These are phyloP conservation scores for Wickerhamiella alocasiicola DNA, from an alignment of 805 yeast species.

Conservation along the genomic window DNA sequence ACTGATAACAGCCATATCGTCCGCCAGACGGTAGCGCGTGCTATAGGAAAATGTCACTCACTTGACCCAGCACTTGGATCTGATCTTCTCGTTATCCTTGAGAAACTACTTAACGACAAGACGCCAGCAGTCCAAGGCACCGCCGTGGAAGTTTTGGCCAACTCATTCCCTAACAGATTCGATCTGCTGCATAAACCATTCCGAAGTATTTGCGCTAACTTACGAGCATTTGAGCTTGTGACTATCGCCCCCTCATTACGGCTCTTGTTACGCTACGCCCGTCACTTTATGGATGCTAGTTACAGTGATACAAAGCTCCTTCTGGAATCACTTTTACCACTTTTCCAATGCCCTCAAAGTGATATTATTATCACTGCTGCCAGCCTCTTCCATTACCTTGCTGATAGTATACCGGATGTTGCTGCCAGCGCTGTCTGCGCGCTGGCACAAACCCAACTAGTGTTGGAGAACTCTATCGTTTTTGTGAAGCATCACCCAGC, in stretches of 20 bases:
- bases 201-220: conserved; percentile 41
- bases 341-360: conserved; percentile 42
- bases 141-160: conserved; percentile 45
- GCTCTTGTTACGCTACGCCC: conserved; percentile 51
- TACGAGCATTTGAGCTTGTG: conserved; percentile 56
- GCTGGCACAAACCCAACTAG: conserved; percentile 29
- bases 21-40: conserved; percentile 65
- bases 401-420: conserved; percentile 40
- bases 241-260: conserved; percentile 49
- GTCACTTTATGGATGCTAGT: conserved; percentile 45
- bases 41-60: conserved; percentile 47
- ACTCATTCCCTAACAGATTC: conserved; percentile 43
- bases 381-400: conserved; percentile 44
- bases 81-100: conserved; percentile 40
- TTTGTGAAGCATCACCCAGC: conserved; percentile 29
- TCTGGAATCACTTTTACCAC: conserved; percentile 33
- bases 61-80: conserved; percentile 34
- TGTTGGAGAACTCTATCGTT: conserved; percentile 37
- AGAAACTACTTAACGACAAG: conserved; percentile 48
- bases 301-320: conserved; percentile 48
- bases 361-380: conserved; percentile 51
- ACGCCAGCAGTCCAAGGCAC: conserved; percentile 57
- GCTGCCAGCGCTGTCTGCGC: conserved; percentile 41
- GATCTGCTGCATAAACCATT: conserved; percentile 61
- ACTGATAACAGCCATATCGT: conserved; percentile 68